Evolutionary conservation across 1,284 basidiomycete genomes (phyloP).

Genomic region (Fomitopsis pinicola): DNA sequence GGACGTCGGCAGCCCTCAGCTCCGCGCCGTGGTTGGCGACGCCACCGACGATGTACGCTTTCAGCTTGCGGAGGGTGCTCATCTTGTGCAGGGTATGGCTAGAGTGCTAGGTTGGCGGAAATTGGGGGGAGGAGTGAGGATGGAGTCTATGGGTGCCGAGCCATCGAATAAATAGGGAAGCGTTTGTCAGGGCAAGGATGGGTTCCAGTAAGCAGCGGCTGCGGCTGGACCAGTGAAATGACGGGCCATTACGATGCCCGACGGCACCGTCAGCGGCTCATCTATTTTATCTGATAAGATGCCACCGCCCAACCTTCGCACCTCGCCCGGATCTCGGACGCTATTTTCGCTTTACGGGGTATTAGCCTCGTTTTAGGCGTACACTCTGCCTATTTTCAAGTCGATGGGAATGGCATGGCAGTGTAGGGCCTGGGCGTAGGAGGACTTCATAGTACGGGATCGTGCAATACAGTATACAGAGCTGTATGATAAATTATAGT

Average conservation of each 20-base stretch:
- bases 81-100: constrained; percentile 8
- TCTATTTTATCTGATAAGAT: constrained; percentile 12
- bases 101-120: background rate
- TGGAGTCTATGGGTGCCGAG: background rate
- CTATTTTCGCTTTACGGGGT: background rate
- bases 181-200: background rate
- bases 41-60: constrained; percentile 27
- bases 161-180: background rate
- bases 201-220: background rate
- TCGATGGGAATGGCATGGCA: background rate
- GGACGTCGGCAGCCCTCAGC: constrained; percentile 51
- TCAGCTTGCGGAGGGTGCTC: constrained; percentile 28
- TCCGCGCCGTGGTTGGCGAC: constrained; percentile 20
- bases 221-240: background rate
- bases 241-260: background rate
- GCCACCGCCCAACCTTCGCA: background rate
- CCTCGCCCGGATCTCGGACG: background rate
- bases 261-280: background rate
- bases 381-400: background rate
- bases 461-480: background rate
- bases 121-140: background rate
- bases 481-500: background rate
- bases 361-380: background rate
- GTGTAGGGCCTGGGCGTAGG: background rate
- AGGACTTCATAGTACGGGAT: background rate